Evolutionary conservation across 148 eudicot species (phyloP).

Genomic region (Rhododendron ferrugineum): DNA sequence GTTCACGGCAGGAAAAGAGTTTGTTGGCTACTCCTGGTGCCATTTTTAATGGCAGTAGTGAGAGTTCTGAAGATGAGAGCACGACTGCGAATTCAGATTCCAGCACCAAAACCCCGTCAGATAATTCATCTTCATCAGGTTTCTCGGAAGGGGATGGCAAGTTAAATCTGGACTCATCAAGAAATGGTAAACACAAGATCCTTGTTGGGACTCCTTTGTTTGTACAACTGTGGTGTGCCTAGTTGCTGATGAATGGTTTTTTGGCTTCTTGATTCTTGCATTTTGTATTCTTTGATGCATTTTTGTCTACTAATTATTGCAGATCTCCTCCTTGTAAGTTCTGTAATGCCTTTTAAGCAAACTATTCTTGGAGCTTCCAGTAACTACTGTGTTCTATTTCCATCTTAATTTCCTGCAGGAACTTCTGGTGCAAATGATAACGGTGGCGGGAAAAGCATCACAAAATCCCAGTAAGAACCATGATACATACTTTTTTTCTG

Average conservation of each 20-base stretch:
- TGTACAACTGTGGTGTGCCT: background rate
- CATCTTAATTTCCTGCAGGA: constrained; percentile 32
- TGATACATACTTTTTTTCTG: background rate
- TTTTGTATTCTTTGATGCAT: background rate
- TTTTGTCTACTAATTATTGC: background rate
- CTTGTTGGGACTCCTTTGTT: background rate
- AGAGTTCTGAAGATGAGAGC: constrained; percentile 43
- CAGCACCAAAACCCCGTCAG: constrained; percentile 45
- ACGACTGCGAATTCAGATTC: constrained; percentile 29
- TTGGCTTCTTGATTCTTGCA: background rate
- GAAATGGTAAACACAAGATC: constrained; percentile 31
- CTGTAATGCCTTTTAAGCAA: background rate
- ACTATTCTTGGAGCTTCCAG: constrained; percentile 7
- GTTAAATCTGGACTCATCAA: constrained; percentile 22
- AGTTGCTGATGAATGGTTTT: constrained; percentile 4
- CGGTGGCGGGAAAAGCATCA: constrained; percentile 16
- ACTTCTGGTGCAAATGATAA: constrained; percentile 18
- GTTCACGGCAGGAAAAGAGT: constrained; percentile 29
- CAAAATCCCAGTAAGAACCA: constrained; percentile 35
- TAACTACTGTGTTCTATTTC: background rate
- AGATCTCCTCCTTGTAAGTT: background rate
- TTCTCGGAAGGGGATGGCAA: constrained; percentile 44
- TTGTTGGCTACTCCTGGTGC: constrained; percentile 37
- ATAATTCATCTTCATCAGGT: constrained; percentile 43
- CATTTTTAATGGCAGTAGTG: constrained; percentile 49